Percentiles rank a stretch among this genome's conserved stretches.
These are phyloP conservation scores for Lentithecium fluviatile DNA, from an alignment of 495 filamentous ascomycete genomes.

Conservation along the genomic window DNA sequence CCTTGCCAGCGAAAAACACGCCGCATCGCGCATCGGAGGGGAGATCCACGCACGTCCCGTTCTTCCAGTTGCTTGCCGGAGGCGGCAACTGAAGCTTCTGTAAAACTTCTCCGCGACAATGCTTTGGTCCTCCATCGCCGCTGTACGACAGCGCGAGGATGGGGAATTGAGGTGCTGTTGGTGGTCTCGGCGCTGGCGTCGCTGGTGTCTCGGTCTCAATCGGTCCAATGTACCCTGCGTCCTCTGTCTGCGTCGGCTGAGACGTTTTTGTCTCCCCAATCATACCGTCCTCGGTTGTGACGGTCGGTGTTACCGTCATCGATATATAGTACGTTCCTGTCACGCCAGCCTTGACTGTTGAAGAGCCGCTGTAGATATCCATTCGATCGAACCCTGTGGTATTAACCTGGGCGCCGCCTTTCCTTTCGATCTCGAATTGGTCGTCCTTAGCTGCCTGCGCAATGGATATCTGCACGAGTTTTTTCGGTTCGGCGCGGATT, in stretches of 20 bases:
- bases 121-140: slow-evolving; percentile 23
- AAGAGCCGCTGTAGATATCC: slow-evolving; percentile 3
- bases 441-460: slow-evolving; percentile 18
- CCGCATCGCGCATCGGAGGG: slow-evolving; percentile 19
- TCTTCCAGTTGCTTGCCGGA: slow-evolving; percentile 3
- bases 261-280: slow-evolving; percentile 19
- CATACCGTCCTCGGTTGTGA: slow-evolving; percentile 8
- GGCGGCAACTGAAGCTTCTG: slow-evolving; percentile 9
- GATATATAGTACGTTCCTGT: neutral
- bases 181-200: neutral
- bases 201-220: slow-evolving; percentile 2
- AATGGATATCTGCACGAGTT: slow-evolving; percentile 4
- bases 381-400: slow-evolving; percentile 12
- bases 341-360: neutral
- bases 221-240: slow-evolving; percentile 24
- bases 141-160: slow-evolving; percentile 25
- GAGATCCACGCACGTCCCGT: slow-evolving; percentile 23
- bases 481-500: slow-evolving; percentile 6
- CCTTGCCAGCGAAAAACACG: slow-evolving; percentile 26
- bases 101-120: slow-evolving; percentile 21
- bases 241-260: neutral
- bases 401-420: slow-evolving; percentile 9
- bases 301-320: neutral
- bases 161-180: slow-evolving; percentile 8
- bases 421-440: slow-evolving; percentile 2